Conservation (phyloP, 108 stramenopile genomes). For the Skeletonema costatum region DNA sequence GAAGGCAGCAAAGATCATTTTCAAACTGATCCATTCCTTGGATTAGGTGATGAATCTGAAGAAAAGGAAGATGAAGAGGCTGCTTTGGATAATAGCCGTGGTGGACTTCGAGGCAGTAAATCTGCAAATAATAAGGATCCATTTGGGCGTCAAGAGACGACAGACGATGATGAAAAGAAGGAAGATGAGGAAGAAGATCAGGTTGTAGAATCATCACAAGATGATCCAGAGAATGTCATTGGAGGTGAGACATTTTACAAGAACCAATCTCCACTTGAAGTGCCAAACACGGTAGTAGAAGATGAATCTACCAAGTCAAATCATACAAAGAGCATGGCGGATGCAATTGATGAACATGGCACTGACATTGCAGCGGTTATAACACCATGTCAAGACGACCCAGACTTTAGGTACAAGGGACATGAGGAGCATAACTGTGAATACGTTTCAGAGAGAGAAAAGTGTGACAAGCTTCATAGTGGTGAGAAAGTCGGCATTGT, state of each 20-base stretch:
- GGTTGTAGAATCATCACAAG: slow-evolving; percentile 67
- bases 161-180: not conserved
- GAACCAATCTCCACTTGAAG: slow-evolving; percentile 1
- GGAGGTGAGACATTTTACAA: not conserved
- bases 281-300: not conserved
- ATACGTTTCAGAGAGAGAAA: not conserved
- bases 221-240: slow-evolving; percentile 51
- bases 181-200: slow-evolving; percentile 44
- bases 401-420: not conserved
- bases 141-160: not conserved
- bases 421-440: too few relatives aligned
- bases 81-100: not conserved
- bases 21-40: not conserved
- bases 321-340: not conserved
- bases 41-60: not conserved
- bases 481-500: slow-evolving; percentile 1
- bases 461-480: not conserved
- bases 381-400: not conserved
- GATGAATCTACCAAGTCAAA: not conserved
- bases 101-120: not conserved
- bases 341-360: not conserved
- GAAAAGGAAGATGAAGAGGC: not conserved
- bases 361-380: not conserved
- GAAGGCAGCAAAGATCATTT: too few relatives aligned
- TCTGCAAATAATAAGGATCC: not conserved